phyloP scores from a whole-genome alignment of 805 yeast species.

The Starmerella sp. region DNA sequence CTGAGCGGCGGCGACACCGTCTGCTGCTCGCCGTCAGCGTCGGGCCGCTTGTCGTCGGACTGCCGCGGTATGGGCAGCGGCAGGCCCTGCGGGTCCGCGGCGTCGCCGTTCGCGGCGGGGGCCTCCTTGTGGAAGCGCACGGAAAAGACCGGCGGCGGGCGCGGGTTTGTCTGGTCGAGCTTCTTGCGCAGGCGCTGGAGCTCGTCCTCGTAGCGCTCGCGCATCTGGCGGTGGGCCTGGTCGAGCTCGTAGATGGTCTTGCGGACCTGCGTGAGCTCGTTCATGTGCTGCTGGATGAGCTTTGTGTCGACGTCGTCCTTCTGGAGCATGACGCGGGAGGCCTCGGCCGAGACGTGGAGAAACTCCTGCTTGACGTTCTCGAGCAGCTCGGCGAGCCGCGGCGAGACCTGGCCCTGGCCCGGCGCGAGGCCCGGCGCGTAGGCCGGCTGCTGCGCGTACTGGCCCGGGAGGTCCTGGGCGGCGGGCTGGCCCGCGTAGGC shows the following conservation, averaged over 20 bases:
- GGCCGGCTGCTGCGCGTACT: too few relatives aligned
- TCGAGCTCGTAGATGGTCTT: conserved; percentile 91
- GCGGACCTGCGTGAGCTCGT: conserved; percentile 86
- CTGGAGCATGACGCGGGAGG: conserved; percentile 72
- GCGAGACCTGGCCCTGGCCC: conserved; percentile 7
- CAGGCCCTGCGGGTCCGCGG: background rate
- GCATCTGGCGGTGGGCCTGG: conserved; percentile 85
- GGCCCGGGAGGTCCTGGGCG: background rate
- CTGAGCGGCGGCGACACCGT: background rate
- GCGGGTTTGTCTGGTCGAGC: conserved; percentile 39
- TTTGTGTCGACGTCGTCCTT: conserved; percentile 88
- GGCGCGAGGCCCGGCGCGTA: background rate
- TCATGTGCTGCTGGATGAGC: conserved; percentile 68
- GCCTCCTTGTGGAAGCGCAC: background rate
- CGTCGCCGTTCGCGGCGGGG: background rate
- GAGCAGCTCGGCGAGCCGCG: conserved; percentile 58
- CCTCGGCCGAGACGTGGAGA: conserved; percentile 72
- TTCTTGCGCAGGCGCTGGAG: conserved; percentile 75
- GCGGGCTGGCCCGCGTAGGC: too few relatives aligned
- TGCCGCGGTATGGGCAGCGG: background rate
- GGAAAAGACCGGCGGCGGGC: conserved; percentile 10
- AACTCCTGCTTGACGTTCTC: conserved; percentile 91
- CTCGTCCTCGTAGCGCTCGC: conserved; percentile 93
- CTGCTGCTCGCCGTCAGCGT: background rate
- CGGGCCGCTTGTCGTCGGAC: too few relatives aligned